phyloP scores from a whole-genome alignment of 2,329 filamentous ascomycete species.

The Pseudogymnoascus sp. region DNA sequence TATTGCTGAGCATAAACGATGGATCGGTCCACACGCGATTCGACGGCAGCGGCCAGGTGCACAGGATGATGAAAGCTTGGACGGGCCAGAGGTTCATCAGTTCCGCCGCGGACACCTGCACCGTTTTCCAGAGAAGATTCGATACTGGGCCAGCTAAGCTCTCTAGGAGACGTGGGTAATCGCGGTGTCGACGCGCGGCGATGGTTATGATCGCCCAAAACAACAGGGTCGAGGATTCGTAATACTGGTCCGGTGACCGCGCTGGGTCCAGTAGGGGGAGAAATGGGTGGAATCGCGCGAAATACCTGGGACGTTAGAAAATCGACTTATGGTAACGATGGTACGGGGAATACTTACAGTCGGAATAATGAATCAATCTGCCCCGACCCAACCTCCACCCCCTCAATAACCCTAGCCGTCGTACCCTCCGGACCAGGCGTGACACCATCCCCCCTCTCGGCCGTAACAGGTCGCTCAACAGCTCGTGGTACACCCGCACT shows the following conservation, averaged over 20 bases:
- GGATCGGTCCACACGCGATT: constrained; percentile 17
- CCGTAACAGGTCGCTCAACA: background rate
- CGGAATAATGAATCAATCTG: constrained; percentile 14
- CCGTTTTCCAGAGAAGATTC: constrained; percentile 13
- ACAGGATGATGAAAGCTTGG: constrained; percentile 17
- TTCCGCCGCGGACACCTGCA: constrained; percentile 5
- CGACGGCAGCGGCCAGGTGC: constrained; percentile 21
- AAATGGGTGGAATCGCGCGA: constrained; percentile 14
- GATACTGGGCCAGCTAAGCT: constrained; percentile 9
- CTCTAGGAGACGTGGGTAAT: constrained; percentile 12
- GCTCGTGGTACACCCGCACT: background rate
- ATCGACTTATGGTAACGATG: background rate
- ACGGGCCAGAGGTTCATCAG: constrained; percentile 8
- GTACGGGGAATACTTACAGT: background rate
- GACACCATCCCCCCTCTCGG: background rate
- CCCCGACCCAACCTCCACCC: background rate
- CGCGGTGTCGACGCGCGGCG: constrained; percentile 14
- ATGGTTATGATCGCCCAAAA: constrained; percentile 17
- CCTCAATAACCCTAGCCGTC: constrained; percentile 10
- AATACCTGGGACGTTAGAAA: constrained; percentile 12
- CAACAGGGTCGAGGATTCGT: constrained; percentile 8
- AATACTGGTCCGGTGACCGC: constrained; percentile 15
- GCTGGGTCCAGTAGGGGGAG: constrained; percentile 13
- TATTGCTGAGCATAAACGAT: constrained; percentile 17
- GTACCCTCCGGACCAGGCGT: background rate